phyloP scores from a whole-genome alignment of 2,329 filamentous ascomycete genomes.

The Blastomyces gilchristii region DNA sequence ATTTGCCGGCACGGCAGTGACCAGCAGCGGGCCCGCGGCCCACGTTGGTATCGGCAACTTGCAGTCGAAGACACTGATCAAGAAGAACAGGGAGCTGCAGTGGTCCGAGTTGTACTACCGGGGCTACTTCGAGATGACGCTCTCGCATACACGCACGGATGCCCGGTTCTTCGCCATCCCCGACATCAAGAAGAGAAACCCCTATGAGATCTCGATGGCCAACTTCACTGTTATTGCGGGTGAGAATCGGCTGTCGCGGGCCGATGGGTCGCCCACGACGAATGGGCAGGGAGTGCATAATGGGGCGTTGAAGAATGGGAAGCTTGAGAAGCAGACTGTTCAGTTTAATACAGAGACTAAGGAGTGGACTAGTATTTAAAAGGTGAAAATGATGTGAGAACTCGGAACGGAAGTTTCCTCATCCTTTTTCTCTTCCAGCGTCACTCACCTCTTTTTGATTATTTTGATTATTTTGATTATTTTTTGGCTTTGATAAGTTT shows the following conservation, averaged over 20 bases:
- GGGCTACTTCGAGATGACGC: constrained; percentile 57
- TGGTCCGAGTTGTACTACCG: constrained; percentile 66
- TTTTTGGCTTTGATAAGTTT: neutral
- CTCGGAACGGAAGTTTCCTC: neutral
- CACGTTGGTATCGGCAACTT: constrained; percentile 43
- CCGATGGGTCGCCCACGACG: constrained; percentile 18
- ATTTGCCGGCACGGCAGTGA: constrained; percentile 58
- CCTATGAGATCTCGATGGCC: constrained; percentile 4
- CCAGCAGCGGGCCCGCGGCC: constrained; percentile 47
- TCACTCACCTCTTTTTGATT: neutral
- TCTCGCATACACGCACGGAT: constrained; percentile 47
- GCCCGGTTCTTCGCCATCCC: constrained; percentile 57
- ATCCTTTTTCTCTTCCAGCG: neutral
- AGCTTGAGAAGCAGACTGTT: constrained; percentile 23
- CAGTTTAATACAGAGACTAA: constrained; percentile 27
- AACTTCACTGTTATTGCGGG: constrained; percentile 47
- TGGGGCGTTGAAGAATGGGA: constrained; percentile 6
- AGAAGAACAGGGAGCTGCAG: constrained; percentile 52
- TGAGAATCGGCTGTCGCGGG: constrained; percentile 47
- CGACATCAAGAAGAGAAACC: constrained; percentile 22
- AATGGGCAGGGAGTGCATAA: constrained; percentile 38
- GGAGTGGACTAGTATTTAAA: constrained; percentile 13
- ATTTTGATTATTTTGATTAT: neutral
- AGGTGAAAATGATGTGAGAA: neutral
- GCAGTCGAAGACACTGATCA: constrained; percentile 32